Base-by-base conservation (phyloP, 148 eudicot species). In the Camellia lanceoleosa region DNA sequence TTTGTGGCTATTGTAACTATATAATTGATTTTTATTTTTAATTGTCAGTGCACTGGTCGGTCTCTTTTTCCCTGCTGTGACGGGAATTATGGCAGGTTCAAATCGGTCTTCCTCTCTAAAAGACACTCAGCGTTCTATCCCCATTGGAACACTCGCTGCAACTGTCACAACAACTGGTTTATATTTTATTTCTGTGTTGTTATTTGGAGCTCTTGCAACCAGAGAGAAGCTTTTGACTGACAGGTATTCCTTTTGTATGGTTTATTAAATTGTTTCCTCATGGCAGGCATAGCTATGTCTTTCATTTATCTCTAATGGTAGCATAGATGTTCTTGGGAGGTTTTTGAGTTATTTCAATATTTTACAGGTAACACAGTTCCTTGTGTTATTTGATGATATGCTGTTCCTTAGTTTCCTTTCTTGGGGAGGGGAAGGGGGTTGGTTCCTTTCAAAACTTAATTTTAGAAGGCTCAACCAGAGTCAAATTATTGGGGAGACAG, bases 51-150 rank as follows among this genome's bases (percentile, higher is more conserved):
- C 98, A 73, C 84, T 96, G 93, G 99, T 96, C 80, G 98, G 99
- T 73, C 97, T 96, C 71, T 96, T 96, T 83, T 96, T 96, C 88
- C 99, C 99, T 87, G 99, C 99, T 81, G 99, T 96, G 43, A 92
- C 99, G 11, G 99, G 99, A 83, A 96, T 96, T 82, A 96, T 96
- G 98, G 99, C 98, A 78, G 99, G 99, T 79, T 96, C 99, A 76
- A 96, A 96, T 82, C 95, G 99, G 43, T 96, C 99, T 75, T 88
- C 95, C 74, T 94, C 95, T 15, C 84, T 96, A 71, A 94, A 96
- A 87, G 98, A 96, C 86, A 96, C 99, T 62, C 99, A 96, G 82
- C 91, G 92, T 59, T 94, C 99, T 47, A 96, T 96, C 73, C 98
- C 99, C 78, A 41, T 91, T 84, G 99, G 99, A 82, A 96, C 99